Conservation (phyloP, 768 basidiomycete genomes). For the Lactarius trivialis region DNA sequence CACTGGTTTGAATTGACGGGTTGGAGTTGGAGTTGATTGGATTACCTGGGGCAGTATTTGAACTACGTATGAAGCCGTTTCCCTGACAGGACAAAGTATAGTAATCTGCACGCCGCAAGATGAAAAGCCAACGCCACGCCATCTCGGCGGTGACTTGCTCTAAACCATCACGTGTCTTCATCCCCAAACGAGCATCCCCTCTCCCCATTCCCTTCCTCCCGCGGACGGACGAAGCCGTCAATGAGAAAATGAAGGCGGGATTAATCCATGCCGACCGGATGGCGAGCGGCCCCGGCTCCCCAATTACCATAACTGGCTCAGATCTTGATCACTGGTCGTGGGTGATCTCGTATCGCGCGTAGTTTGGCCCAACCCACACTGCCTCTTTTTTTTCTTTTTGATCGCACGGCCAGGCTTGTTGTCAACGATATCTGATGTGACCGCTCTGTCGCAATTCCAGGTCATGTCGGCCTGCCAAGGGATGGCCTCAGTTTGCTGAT, state of each 20-base stretch:
- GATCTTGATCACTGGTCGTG: neutral
- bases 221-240: conserved; percentile 8
- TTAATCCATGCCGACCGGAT: conserved; percentile 11
- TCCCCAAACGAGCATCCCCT: conserved; percentile 5
- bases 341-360: neutral
- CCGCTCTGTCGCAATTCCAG: conserved; percentile 8
- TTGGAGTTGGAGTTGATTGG: neutral
- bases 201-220: neutral
- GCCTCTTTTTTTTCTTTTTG: neutral
- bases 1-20: conserved; percentile 8
- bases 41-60: neutral
- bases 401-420: neutral
- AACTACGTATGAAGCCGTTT: conserved; percentile 13
- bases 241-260: conserved; percentile 7
- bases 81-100: neutral
- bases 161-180: conserved; percentile 1
- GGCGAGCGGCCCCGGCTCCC: neutral
- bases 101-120: conserved; percentile 5
- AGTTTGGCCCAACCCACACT: neutral
- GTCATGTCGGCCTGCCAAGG: neutral
- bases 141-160: conserved; percentile 5
- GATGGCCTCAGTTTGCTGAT: conserved; percentile 11
- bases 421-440: conserved; percentile 22
- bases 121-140: neutral
- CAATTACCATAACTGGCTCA: neutral